These are phyloP conservation scores for Ophiocordyceps robertsii DNA, from an alignment of 2,329 filamentous ascomycete genomes.

Conservation along the genomic window DNA sequence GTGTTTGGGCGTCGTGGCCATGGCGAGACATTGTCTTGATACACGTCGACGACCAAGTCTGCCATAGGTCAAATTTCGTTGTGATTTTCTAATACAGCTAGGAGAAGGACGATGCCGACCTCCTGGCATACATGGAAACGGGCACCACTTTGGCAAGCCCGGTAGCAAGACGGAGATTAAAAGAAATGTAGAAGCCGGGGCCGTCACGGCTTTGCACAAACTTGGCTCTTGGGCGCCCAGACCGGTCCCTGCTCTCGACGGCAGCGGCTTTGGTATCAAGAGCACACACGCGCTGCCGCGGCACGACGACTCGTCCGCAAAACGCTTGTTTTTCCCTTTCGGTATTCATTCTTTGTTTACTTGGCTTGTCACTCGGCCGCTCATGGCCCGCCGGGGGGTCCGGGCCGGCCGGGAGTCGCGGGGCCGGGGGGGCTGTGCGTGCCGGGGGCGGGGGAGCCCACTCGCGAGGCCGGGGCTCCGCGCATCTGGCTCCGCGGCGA, in stretches of 20 bases:
- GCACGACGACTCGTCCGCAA: too few species aligned
- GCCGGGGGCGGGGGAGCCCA: conserved; percentile 2
- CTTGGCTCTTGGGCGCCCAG: neutral
- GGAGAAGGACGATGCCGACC: neutral
- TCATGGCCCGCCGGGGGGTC: too few species aligned
- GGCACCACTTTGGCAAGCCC: too few species aligned
- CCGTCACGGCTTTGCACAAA: neutral
- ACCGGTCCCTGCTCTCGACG: neutral
- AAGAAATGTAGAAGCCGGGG: neutral
- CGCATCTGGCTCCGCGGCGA: conserved; percentile 3
- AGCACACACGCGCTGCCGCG: neutral
- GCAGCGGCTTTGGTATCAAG: neutral
- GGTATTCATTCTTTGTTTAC: neutral
- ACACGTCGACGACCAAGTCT: too few species aligned
- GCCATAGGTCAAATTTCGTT: too few species aligned
- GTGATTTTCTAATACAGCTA: too few species aligned
- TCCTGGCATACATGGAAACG: too few species aligned
- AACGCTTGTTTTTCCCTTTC: too few species aligned
- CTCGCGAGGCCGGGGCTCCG: neutral
- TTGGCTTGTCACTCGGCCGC: neutral
- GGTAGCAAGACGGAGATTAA: neutral
- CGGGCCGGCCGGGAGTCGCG: conserved; percentile 1
- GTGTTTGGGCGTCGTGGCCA: too few species aligned
- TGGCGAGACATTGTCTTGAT: too few species aligned
- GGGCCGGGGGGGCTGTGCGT: conserved; percentile 6